Base-by-base conservation (phyloP, 1,284 basidiomycete genomes). In the Cystobasidium slooffiae region DNA sequence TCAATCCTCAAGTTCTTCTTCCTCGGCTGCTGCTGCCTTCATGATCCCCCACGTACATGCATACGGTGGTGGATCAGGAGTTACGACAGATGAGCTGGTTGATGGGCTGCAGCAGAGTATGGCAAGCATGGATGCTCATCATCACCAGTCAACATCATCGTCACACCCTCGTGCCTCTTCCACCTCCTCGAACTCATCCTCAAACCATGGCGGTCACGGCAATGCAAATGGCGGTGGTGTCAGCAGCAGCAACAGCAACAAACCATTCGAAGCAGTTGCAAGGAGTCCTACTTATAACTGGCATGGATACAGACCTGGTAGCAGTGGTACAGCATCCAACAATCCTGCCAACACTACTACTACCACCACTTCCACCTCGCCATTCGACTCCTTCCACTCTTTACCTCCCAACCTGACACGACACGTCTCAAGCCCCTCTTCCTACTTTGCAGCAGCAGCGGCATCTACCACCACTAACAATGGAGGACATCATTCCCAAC, bases 21-120 rank as follows among this genome's bases (percentile, higher is more conserved):
- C 61, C 31, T 47, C 61, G 18, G 24, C 41, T 44, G n/a, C 18
- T 44, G 31, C 43, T 63, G 43, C 46, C 10, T 41, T 61, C 41
- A 39, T 44, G 20, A 61, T 61, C 41, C 39, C 43, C 43, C 44
- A 63, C 31, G 24, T 24, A 41, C 44, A 63, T 31, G 44, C 61
- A 49, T 6, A 7, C 16, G 14, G 53, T 55, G 18, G 53, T 55
- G 18, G 53, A 22, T n/a, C 10, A 14, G 64, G 22, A 20, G 64
- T 47, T 31, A 52, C 64, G 20, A 66, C 64, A 9, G 64, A 66
- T 7, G 64, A 66, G n/a, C 51, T 66, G 20, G 64, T 66, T 20
- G 64, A 66, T 14, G 64, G 64, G 5, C 51, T 66, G 51, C 64
- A 66, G 51, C 64, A 66, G 51, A 66, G 64, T 49, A 51, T 66